Evolutionary conservation across 2,329 filamentous ascomycete genomes (phyloP).

Genomic region (Alternaria incomplexa): DNA sequence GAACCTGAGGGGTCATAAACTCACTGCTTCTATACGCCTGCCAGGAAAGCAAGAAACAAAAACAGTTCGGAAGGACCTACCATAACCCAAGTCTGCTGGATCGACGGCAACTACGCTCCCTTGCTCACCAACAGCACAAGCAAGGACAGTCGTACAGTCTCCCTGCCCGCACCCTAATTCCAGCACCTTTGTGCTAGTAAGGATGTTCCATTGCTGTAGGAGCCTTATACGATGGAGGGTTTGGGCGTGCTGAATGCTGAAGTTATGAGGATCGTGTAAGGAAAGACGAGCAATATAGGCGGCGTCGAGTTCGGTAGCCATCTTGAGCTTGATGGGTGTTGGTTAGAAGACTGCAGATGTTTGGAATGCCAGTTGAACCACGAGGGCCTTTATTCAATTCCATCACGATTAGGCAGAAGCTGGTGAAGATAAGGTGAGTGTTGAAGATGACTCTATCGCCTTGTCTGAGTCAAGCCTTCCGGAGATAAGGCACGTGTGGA

Average conservation of each 20-base stretch:
- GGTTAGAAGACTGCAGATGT: neutral
- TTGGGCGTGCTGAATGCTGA: slow-evolving; percentile 28
- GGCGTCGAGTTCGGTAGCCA: slow-evolving; percentile 18
- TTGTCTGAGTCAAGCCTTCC: neutral
- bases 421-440: neutral
- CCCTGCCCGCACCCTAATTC: slow-evolving; percentile 68
- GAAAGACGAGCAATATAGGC: slow-evolving; percentile 21
- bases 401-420: neutral
- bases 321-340: slow-evolving; percentile 7
- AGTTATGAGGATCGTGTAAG: slow-evolving; percentile 22
- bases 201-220: slow-evolving; percentile 27
- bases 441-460: neutral
- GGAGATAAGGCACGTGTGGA: neutral
- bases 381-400: neutral
- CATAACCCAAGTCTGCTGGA: slow-evolving; percentile 59
- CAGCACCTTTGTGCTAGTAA: slow-evolving; percentile 53
- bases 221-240: slow-evolving; percentile 31
- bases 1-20: slow-evolving; percentile 11
- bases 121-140: slow-evolving; percentile 52
- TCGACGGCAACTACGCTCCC: slow-evolving; percentile 59
- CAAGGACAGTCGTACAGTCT: slow-evolving; percentile 62
- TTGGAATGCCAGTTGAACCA: neutral
- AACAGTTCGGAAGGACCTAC: slow-evolving; percentile 19
- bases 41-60: neutral
- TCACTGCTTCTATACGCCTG: neutral